Conservation (phyloP, 2,329 filamentous ascomycete genomes). For the Cladobotryum protrusum region DNA sequence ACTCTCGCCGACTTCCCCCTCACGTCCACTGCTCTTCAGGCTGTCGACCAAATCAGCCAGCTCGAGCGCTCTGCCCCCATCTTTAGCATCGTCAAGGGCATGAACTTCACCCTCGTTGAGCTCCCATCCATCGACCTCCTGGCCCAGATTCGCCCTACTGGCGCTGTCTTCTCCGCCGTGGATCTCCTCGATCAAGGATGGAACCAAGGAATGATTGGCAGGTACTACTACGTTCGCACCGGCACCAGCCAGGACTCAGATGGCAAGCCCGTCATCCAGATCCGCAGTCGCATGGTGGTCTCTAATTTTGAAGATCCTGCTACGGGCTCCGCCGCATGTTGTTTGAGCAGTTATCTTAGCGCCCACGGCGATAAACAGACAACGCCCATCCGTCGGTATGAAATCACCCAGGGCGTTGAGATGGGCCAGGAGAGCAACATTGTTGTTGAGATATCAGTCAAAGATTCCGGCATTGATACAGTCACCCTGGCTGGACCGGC, state of each 20-base stretch:
- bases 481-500: constrained; percentile 31
- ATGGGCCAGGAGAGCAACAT: constrained; percentile 56
- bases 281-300: constrained; percentile 58
- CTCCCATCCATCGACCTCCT: constrained; percentile 56
- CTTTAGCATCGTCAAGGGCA: constrained; percentile 63
- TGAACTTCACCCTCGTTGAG: constrained; percentile 64
- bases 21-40: constrained; percentile 21
- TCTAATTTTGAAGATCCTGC: constrained; percentile 50
- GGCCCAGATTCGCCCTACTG: constrained; percentile 29
- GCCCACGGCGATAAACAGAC: constrained; percentile 27
- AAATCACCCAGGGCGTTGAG: constrained; percentile 60
- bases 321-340: constrained; percentile 57
- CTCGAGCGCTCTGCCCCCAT: constrained; percentile 40
- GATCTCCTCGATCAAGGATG: constrained; percentile 49
- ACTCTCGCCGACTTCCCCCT: constrained; percentile 30
- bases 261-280: constrained; percentile 21
- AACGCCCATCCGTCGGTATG: constrained; percentile 34
- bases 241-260: constrained; percentile 20
- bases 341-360: constrained; percentile 49
- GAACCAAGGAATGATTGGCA: constrained; percentile 45
- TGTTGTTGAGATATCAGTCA: constrained; percentile 36
- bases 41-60: constrained; percentile 23
- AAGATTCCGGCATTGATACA: constrained; percentile 23
- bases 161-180: constrained; percentile 26
- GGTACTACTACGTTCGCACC: constrained; percentile 54